A percentile compares a stretch with the other conserved stretches of the same genome.
Evolutionary conservation across 2,329 filamentous ascomycete species (phyloP).

Genomic region (Hypoxylon sp.): DNA sequence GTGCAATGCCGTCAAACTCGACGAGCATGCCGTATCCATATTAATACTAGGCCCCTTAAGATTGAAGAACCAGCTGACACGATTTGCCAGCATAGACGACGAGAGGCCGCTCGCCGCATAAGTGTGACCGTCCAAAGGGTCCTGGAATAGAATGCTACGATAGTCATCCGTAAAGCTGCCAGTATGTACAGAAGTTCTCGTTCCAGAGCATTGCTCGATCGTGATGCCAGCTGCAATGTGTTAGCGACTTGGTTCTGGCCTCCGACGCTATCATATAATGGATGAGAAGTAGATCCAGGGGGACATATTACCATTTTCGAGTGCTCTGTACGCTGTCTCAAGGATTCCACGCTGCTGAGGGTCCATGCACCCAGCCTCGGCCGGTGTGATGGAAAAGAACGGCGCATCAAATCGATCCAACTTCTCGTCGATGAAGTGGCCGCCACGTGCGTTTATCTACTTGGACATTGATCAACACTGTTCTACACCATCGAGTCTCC

Average conservation of each 20-base stretch:
- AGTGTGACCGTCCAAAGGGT: conserved; percentile 48
- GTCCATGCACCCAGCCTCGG: conserved; percentile 29
- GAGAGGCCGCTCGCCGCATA: conserved; percentile 52
- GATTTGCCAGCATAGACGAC: conserved; percentile 42
- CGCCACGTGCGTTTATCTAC: no score
- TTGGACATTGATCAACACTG: no score
- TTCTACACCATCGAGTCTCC: no score
- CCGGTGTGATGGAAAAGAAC: conserved; percentile 24
- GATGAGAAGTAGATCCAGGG: no score
- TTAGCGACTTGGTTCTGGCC: no score
- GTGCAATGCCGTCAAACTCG: conserved; percentile 46
- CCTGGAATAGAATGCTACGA: conserved; percentile 47
- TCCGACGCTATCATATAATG: no score
- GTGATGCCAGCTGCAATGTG: conserved; percentile 21
- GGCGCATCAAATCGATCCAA: conserved; percentile 23
- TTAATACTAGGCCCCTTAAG: conserved; percentile 46
- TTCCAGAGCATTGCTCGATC: neutral
- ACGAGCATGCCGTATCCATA: conserved; percentile 49
- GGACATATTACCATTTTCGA: no score
- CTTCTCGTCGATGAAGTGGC: conserved; percentile 25
- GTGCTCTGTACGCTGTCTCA: conserved; percentile 27
- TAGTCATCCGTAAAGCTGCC: conserved; percentile 48
- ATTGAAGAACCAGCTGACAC: conserved; percentile 47
- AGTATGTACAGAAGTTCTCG: neutral
- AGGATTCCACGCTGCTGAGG: conserved; percentile 23